Conservation (phyloP, 2,329 filamentous ascomycete species). For the Colletotrichum sp. region DNA sequence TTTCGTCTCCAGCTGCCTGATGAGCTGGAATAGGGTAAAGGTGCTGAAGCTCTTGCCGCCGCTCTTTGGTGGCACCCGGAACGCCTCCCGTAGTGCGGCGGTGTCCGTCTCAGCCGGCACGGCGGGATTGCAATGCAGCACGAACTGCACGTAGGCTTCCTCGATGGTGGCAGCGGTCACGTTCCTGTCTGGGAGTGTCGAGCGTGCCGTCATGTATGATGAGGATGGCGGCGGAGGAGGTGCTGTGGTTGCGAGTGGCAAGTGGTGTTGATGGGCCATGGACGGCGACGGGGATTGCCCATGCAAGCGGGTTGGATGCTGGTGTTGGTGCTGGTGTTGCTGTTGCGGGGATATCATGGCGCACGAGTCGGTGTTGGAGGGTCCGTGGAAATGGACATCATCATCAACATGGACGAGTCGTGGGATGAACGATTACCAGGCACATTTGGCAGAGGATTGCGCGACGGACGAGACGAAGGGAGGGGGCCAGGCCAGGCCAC, state of each 20-base stretch:
- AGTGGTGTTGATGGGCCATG: background rate
- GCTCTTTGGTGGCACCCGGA: constrained; percentile 81
- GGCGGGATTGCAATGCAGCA: constrained; percentile 89
- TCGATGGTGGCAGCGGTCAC: constrained; percentile 77
- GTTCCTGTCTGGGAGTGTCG: constrained; percentile 66
- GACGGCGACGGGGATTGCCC: constrained; percentile 5
- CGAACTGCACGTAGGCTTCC: constrained; percentile 82
- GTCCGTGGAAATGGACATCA: background rate
- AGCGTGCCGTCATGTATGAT: background rate
- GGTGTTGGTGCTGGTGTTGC: background rate
- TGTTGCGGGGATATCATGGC: constrained; percentile 5
- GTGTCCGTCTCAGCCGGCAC: constrained; percentile 75
- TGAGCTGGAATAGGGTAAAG: constrained; percentile 77
- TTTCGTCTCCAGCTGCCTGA: constrained; percentile 77
- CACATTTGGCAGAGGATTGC: background rate
- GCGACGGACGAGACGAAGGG: background rate
- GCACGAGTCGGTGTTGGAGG: constrained; percentile 2
- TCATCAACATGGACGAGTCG: background rate
- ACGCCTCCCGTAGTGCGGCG: constrained; percentile 73
- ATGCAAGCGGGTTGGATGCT: background rate
- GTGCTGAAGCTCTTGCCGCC: constrained; percentile 87
- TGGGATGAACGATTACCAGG: background rate
- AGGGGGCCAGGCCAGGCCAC: background rate
- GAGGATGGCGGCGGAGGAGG: background rate
- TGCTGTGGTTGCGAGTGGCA: background rate